A percentile compares a stretch with the other conserved stretches of the same genome.
Conservation (phyloP, 208 protist genomes). For the Angomonas ambiguus region DNA sequence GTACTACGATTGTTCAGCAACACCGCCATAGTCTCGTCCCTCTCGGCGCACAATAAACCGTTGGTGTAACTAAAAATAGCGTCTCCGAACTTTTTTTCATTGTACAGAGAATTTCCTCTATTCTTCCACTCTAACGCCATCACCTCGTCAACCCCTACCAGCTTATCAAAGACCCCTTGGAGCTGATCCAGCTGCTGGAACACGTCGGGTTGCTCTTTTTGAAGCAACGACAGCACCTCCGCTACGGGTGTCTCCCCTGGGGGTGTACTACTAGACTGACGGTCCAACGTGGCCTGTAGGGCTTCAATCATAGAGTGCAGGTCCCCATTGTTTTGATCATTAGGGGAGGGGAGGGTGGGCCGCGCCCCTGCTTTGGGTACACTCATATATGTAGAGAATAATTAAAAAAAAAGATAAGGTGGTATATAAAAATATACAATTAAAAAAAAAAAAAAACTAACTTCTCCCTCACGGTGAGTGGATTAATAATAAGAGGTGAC, state of each 20-base stretch:
- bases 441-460: too few relatives aligned
- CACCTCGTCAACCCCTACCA: slow-evolving; percentile 39
- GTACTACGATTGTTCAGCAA: slow-evolving; percentile 78
- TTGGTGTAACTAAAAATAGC: slow-evolving; percentile 64
- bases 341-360: slow-evolving; percentile 5
- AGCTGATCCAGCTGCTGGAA: slow-evolving; percentile 36
- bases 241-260: slow-evolving; percentile 45
- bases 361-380: background rate
- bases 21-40: slow-evolving; percentile 49
- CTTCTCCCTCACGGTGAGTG: too few relatives aligned
- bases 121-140: slow-evolving; percentile 76
- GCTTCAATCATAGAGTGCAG: slow-evolving; percentile 30
- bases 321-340: slow-evolving; percentile 51
- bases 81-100: slow-evolving; percentile 31
- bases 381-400: background rate
- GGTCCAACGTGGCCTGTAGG: slow-evolving; percentile 20
- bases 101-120: slow-evolving; percentile 65
- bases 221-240: slow-evolving; percentile 34
- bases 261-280: slow-evolving; percentile 20
- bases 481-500: too few relatives aligned
- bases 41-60: slow-evolving; percentile 67
- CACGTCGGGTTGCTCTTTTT: slow-evolving; percentile 24
- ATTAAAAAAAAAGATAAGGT: background rate
- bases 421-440: slow-evolving; percentile 3
- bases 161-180: slow-evolving; percentile 18